Conservation (phyloP, 148 eudicot species). For the Rhododendron williamsianum region DNA sequence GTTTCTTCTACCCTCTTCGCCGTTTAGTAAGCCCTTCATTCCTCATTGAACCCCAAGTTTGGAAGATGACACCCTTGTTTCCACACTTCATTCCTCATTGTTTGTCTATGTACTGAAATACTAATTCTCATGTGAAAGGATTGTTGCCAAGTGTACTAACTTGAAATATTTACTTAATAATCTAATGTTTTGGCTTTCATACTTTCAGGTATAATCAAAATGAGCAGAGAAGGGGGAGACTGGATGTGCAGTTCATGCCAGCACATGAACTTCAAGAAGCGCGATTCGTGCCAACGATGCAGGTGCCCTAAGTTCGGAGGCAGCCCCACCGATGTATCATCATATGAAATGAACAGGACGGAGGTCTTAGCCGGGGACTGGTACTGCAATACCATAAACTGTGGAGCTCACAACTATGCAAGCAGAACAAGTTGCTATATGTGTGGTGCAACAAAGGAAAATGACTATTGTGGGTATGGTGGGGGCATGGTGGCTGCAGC, state of each 20-base stretch:
- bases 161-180: not conserved
- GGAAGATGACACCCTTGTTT: not conserved
- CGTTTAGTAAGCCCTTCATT: not conserved
- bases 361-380: conserved; percentile 79
- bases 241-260: conserved; percentile 89
- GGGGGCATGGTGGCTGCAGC: conserved; percentile 25
- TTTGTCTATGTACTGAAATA: not conserved
- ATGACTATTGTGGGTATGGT: conserved; percentile 32
- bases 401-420: conserved; percentile 85
- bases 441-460: conserved; percentile 40
- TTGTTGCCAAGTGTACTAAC: not conserved
- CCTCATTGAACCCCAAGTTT: not conserved
- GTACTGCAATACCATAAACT: conserved; percentile 63
- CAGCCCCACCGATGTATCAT: conserved; percentile 25
- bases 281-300: conserved; percentile 69
- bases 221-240: conserved; percentile 71
- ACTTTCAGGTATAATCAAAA: conserved; percentile 13
- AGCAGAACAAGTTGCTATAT: conserved; percentile 62
- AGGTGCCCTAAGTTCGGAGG: conserved; percentile 48
- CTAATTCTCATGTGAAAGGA: not conserved
- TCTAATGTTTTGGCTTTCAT: not conserved
- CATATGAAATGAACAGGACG: conserved; percentile 28
- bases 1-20: not conserved
- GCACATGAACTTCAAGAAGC: conserved; percentile 71
- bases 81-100: not conserved